Base-by-base conservation (phyloP, 768 basidiomycete genomes). In the Pholiota conissans region DNA sequence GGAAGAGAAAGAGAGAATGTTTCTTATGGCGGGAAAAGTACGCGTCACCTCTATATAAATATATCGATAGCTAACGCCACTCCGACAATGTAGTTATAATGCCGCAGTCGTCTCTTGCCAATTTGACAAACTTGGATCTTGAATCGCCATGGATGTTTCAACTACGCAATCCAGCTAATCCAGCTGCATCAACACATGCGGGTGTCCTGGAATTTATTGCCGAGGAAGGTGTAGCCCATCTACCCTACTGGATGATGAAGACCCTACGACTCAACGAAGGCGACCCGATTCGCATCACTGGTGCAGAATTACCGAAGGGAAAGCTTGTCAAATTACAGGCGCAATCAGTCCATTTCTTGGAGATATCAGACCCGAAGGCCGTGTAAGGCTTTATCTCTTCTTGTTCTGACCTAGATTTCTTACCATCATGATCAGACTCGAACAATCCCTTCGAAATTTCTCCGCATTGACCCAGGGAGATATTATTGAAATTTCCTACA, bases 211-310 rank as follows among this genome's bases (percentile, higher is more conserved):
- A 99, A 69, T 99, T 99, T 74, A 98, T 98, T 62, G 96, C 97
- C 2, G 90, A 97, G 56, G 96, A 98, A 72, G 97, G 97, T 11
- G 81, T 90, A 13, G 95, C 95, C 2, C 90, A 98, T 77, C 79
- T 99, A 14, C 97, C 97, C 0, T 90, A 94, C 64, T 99, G 97
- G 97, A 96, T 99, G 92, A 99, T 99, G 96, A 95, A 91, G 76
- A 95, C 93, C 4, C 77, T 99, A 18, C 85, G 93, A 26, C 75
- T 99, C 26, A 88, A 87, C 55, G 97, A 99, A 73, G 97, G 97
- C 11, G 97, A 98, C 75, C 86, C 93, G 10, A 91, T 99, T 59
- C 87, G 95, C 42, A 87, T 98, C 52, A 95, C 90, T 5, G 95
- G 96, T 7, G 81, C 90, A 1, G 86, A 90, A 59, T 80, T 98